A percentile compares a stretch with the other conserved stretches of the same genome.
These are phyloP conservation scores for Incumbomyces lentus DNA, from an alignment of 2,329 filamentous ascomycete species.

Conservation along the genomic window DNA sequence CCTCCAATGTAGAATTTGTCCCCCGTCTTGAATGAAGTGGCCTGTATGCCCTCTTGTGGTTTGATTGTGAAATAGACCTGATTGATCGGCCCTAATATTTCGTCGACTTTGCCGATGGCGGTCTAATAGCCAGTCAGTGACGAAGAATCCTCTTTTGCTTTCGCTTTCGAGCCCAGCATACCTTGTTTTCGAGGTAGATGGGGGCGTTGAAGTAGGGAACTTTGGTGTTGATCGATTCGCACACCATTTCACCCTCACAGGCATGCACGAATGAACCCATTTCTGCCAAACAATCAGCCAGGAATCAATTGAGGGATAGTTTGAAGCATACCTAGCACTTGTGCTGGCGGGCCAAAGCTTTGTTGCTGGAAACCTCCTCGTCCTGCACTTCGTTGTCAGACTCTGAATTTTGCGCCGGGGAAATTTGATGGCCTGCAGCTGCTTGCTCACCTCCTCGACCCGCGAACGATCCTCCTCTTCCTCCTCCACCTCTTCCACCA, in stretches of 20 bases:
- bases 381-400: conserved; percentile 24
- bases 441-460: conserved; percentile 35
- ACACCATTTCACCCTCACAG: conserved; percentile 95
- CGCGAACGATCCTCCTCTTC: conserved; percentile 36
- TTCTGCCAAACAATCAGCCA: conserved; percentile 42
- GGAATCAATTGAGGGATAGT: conserved; percentile 23
- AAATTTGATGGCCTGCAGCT: conserved; percentile 15
- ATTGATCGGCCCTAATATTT: conserved; percentile 94
- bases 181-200: conserved; percentile 98
- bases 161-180: conserved; percentile 25
- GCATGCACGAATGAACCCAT: conserved; percentile 92
- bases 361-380: conserved; percentile 51
- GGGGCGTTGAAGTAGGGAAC: conserved; percentile 98
- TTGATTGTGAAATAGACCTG: conserved; percentile 98
- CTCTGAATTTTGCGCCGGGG: conserved; percentile 15
- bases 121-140: conserved; percentile 41
- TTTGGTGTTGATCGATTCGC: conserved; percentile 88
- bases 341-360: conserved; percentile 53
- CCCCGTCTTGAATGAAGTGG: conserved; percentile 84
- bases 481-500: conserved; percentile 41
- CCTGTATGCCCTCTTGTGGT: conserved; percentile 90
- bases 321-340: conserved; percentile 41
- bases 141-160: neutral
- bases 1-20: conserved; percentile 95
- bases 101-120: conserved; percentile 90